phyloP scores from a whole-genome alignment of 1,284 basidiomycete species.

The Tilletia indica region DNA sequence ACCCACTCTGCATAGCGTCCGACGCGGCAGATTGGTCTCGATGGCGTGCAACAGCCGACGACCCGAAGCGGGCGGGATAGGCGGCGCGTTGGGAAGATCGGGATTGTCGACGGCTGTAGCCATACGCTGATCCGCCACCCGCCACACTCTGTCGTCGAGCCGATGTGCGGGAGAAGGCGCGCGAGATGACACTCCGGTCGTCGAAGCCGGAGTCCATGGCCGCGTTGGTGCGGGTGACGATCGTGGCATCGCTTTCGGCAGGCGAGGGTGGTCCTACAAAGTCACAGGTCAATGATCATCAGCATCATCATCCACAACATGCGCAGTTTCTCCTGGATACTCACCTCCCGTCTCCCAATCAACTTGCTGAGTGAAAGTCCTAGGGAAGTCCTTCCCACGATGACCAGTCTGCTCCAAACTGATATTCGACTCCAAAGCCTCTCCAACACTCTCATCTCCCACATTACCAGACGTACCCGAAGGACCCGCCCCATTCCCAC shows the following conservation, averaged over 20 bases:
- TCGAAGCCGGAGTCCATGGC: slow-evolving; percentile 39
- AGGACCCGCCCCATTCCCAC: slow-evolving; percentile 21
- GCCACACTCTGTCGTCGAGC: slow-evolving; percentile 40
- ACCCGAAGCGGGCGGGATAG: background rate
- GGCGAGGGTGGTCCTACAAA: slow-evolving; percentile 37
- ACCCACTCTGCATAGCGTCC: background rate
- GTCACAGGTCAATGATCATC: background rate
- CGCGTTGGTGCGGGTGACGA: slow-evolving; percentile 34
- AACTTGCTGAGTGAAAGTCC: slow-evolving; percentile 50
- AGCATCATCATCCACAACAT: background rate
- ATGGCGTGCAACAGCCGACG: background rate
- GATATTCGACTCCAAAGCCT: background rate
- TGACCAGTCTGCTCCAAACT: background rate
- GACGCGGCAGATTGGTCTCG: background rate
- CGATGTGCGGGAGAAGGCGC: slow-evolving; percentile 37
- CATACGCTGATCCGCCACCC: slow-evolving; percentile 40
- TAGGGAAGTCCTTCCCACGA: slow-evolving; percentile 26
- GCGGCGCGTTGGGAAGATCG: background rate
- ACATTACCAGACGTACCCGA: background rate
- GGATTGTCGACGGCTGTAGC: slow-evolving; percentile 34
- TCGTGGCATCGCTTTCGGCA: slow-evolving; percentile 33
- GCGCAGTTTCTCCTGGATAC: background rate
- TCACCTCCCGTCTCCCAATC: slow-evolving; percentile 47
- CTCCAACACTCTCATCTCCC: background rate
- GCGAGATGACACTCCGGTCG: slow-evolving; percentile 23